Evolutionary conservation across 2,329 filamentous ascomycete species (phyloP), one percentile per base, ranked within the genome.

Genomic region (Pseudogymnoascus sp.): DNA sequence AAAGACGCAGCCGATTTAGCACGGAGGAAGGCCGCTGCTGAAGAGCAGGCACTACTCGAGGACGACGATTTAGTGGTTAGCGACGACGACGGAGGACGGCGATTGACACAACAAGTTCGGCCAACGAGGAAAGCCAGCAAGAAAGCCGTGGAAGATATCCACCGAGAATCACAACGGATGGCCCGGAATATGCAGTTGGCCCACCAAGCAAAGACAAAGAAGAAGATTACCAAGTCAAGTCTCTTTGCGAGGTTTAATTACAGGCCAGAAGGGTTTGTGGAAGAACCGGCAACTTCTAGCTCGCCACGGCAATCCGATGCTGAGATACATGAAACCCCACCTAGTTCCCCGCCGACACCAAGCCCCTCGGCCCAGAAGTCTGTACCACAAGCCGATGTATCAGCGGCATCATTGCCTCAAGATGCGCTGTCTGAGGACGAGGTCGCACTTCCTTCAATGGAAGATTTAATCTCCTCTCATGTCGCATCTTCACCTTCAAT

Each of bases 101-200:
- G 80, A 66, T 78, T 95, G 50, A 90, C 88, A 0, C 89, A 93
- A 71, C 79, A 83, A 40, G 80, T 83, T 26, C 85, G 88, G 3
- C 87, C 91, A 4, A 82, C 84, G 9, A 85, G 95, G 11, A 96
- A 95, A 73, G 93, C 95, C 0, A 93, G 93, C 78, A 97, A 93
- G 78, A 97, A 92, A 76, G 95, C 95, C 0, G 74, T 97, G 44
- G 91, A 97, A 73, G 93, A 97, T 69, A 97, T 99, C 88, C 89
- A 89, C 70, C 85, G 91, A 64, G 95, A 99, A 76, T 97, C 93
- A 1, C 95, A 99, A 77, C 86, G 95, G 31, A 85, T 99, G 78
- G 88, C 85, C 68, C 84, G 95, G 68, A 96, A 89, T 72, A 90
- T 96, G 84, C 93, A 97, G 75, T 82, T 99, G 60, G 86, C 90